phyloP scores from a whole-genome alignment of 2,329 filamentous ascomycete species.

The Ilyonectria mors-panacis region DNA sequence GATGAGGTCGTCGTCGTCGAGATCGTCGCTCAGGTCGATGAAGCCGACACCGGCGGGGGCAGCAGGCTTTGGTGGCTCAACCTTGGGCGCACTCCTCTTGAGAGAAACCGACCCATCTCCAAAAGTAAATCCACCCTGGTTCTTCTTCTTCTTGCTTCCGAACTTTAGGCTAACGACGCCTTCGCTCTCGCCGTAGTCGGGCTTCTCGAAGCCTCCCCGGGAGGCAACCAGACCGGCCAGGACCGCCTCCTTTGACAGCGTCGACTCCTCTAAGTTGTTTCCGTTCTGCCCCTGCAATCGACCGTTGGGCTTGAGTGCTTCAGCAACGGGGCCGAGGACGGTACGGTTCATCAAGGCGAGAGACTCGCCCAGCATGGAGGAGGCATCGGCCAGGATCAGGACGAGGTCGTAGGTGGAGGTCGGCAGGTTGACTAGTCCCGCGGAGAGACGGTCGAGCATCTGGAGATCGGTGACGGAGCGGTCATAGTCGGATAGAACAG shows the following conservation, averaged over 20 bases:
- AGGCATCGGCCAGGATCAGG: constrained; percentile 85
- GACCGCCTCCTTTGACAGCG: constrained; percentile 78
- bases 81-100: constrained; percentile 53
- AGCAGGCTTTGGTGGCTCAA: constrained; percentile 59
- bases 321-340: constrained; percentile 78
- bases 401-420: constrained; percentile 85
- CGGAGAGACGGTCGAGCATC: constrained; percentile 94
- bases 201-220: constrained; percentile 80
- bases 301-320: constrained; percentile 79
- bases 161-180: constrained; percentile 69
- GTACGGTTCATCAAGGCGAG: constrained; percentile 75
- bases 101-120: constrained; percentile 46
- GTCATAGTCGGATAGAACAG: constrained; percentile 80
- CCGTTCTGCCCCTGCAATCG: constrained; percentile 79
- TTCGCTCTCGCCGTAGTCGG: constrained; percentile 71
- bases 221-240: constrained; percentile 82
- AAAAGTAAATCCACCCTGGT: constrained; percentile 28
- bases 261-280: constrained; percentile 64
- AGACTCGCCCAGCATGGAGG: constrained; percentile 77
- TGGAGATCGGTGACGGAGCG: constrained; percentile 88
- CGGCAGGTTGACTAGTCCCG: constrained; percentile 85
- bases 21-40: constrained; percentile 76
- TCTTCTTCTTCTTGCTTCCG: constrained; percentile 56
- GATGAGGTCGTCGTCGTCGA: constrained; percentile 86
- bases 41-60: constrained; percentile 75